Conservation (phyloP, 1,139 yeast genomes). For the Scheffersomyces illinoinensis region DNA sequence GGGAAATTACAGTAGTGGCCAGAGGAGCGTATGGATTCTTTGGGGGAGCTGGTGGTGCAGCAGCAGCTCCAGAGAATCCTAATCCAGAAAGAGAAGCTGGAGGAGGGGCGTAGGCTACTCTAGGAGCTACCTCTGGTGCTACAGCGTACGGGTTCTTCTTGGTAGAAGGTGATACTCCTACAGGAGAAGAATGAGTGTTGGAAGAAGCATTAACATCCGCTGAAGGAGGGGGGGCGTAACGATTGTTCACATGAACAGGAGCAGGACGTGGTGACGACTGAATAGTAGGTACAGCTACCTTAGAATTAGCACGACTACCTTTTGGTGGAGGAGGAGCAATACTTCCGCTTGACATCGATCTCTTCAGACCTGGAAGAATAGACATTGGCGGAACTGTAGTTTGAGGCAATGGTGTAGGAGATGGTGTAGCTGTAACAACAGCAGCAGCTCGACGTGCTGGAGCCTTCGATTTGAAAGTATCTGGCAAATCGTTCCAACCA, state of each 20-base stretch:
- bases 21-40: conserved; percentile 47
- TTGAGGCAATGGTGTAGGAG: conserved; percentile 18
- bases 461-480: conserved; percentile 54
- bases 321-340: conserved; percentile 38
- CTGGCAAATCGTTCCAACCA: conserved; percentile 95
- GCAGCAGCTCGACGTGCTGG: conserved; percentile 56
- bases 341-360: conserved; percentile 9
- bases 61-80: neutral
- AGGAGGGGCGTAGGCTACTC: conserved; percentile 5
- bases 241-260: conserved; percentile 23
- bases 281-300: conserved; percentile 18
- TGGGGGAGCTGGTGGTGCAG: conserved; percentile 22
- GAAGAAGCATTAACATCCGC: conserved; percentile 3
- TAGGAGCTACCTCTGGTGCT: conserved; percentile 3
- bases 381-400: conserved; percentile 13
- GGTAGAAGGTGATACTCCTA: conserved; percentile 15
- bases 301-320: conserved; percentile 30
- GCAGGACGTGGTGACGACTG: conserved; percentile 17
- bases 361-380: conserved; percentile 11
- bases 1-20: conserved; percentile 11
- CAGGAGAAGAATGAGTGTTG: conserved; percentile 1
- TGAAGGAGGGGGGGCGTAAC: conserved; percentile 43
- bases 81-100: neutral
- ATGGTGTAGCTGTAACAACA: conserved; percentile 33
- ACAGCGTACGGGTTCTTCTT: conserved; percentile 20